Evolutionary conservation across 768 basidiomycete genomes (phyloP).

Genomic region (Cyclocybe cylindracea): DNA sequence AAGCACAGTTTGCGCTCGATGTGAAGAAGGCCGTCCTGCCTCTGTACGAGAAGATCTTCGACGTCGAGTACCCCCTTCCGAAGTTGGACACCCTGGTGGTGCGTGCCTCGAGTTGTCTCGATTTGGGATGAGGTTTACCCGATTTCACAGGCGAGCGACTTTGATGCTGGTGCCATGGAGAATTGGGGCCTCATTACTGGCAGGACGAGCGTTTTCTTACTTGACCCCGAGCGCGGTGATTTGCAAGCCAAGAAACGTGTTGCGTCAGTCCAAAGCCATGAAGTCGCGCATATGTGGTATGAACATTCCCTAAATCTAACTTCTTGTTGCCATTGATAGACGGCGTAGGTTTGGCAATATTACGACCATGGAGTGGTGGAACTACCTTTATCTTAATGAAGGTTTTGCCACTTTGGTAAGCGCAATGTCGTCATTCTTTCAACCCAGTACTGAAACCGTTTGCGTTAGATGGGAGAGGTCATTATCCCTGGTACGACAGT

Average conservation of each 20-base stretch:
- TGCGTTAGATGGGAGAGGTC: conserved; percentile 78
- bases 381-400: conserved; percentile 81
- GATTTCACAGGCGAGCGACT: conserved; percentile 65
- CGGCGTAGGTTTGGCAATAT: conserved; percentile 84
- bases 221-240: conserved; percentile 76
- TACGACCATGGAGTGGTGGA: conserved; percentile 94
- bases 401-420: conserved; percentile 85
- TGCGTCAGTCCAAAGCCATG: conserved; percentile 79
- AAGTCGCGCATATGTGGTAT: conserved; percentile 83
- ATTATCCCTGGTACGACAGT: conserved; percentile 62
- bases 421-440: conserved; percentile 4
- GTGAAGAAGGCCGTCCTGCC: conserved; percentile 82
- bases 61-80: conserved; percentile 89
- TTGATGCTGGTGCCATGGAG: conserved; percentile 93
- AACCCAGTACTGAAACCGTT: conserved; percentile 6
- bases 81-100: conserved; percentile 93
- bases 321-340: not conserved
- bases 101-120: conserved; percentile 22
- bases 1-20: conserved; percentile 85
- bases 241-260: conserved; percentile 78
- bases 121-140: not conserved
- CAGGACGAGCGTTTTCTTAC: conserved; percentile 75
- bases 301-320: conserved; percentile 9
- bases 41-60: conserved; percentile 90
- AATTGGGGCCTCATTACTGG: conserved; percentile 95